Evolutionary conservation across 805 yeast genomes (phyloP).

Genomic region (Schizosaccharomyces cryophilus): DNA sequence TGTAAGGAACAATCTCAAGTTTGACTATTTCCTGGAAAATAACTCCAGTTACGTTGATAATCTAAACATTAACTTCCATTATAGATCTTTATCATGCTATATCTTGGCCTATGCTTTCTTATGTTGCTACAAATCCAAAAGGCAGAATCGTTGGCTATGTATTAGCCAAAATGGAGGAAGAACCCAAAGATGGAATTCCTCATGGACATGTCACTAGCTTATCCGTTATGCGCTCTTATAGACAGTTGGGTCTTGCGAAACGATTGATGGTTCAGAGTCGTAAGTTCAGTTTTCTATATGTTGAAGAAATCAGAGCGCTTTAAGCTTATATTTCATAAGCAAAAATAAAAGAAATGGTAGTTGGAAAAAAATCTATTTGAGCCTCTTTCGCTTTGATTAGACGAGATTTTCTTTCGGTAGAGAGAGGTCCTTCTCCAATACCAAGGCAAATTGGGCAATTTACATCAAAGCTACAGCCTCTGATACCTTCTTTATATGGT

Average conservation of each 20-base stretch:
- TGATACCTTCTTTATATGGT: not conserved
- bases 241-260: constrained; percentile 88
- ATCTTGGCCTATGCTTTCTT: constrained; percentile 95
- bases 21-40: not conserved
- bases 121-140: constrained; percentile 52
- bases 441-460: too few relatives aligned
- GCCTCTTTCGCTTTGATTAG: too few relatives aligned
- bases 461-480: too few relatives aligned
- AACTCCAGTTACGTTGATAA: not conserved
- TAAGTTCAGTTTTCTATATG: constrained; percentile 1
- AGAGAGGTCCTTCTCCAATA: too few relatives aligned
- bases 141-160: constrained; percentile 86
- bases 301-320: too few relatives aligned
- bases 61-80: not conserved
- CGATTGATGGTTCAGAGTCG: constrained; percentile 62
- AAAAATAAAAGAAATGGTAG: too few relatives aligned
- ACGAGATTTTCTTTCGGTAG: too few relatives aligned
- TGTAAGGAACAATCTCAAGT: constrained; percentile 11
- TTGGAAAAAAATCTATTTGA: too few relatives aligned
- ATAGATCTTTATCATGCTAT: constrained; percentile 60
- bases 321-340: too few relatives aligned
- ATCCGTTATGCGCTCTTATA: constrained; percentile 83
- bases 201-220: constrained; percentile 89
- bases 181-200: constrained; percentile 39
- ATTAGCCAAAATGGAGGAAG: constrained; percentile 67